Evolutionary conservation across 306 rosid species (phyloP).

Genomic region (Phaseolus lunatus): DNA sequence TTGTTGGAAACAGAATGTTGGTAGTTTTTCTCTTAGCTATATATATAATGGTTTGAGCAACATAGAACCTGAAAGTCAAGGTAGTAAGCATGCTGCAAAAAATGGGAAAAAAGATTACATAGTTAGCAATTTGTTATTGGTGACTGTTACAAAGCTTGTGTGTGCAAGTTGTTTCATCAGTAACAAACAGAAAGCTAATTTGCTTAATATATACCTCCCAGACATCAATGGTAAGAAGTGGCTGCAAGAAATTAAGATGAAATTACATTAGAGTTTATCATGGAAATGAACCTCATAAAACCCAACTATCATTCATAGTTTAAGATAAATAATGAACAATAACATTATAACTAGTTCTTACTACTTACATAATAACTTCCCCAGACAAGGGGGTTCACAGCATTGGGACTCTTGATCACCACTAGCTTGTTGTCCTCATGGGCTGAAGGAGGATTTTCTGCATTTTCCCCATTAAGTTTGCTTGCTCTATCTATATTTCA

Average conservation of each 20-base stretch:
- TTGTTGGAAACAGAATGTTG: background rate
- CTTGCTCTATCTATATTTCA: conserved; percentile 60
- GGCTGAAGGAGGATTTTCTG: conserved; percentile 62
- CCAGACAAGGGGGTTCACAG: conserved; percentile 85
- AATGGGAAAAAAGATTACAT: conserved; percentile 8
- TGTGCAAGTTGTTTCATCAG: background rate
- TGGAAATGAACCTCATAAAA: background rate
- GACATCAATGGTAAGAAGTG: conserved; percentile 82
- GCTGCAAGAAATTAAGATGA: conserved; percentile 63
- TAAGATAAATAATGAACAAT: conserved; percentile 8
- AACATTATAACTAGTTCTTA: background rate
- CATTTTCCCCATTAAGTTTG: conserved; percentile 66
- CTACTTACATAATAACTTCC: conserved; percentile 67
- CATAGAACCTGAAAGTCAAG: conserved; percentile 82
- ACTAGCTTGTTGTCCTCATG: conserved; percentile 77
- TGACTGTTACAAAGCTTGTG: background rate
- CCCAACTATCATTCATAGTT: conserved; percentile 16
- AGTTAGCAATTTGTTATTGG: conserved; percentile 37
- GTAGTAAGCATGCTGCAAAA: conserved; percentile 89
- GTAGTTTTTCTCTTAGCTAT: no score
- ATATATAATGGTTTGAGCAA: conserved; percentile 14
- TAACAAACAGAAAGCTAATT: background rate
- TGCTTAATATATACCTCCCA: conserved; percentile 83
- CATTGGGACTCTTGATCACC: conserved; percentile 79
- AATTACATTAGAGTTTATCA: conserved; percentile 22